Percentiles rank a stretch among this genome's conserved stretches.
These are phyloP conservation scores for Cryphonectria parasitica DNA, from an alignment of 2,329 filamentous ascomycete species.

Conservation along the genomic window DNA sequence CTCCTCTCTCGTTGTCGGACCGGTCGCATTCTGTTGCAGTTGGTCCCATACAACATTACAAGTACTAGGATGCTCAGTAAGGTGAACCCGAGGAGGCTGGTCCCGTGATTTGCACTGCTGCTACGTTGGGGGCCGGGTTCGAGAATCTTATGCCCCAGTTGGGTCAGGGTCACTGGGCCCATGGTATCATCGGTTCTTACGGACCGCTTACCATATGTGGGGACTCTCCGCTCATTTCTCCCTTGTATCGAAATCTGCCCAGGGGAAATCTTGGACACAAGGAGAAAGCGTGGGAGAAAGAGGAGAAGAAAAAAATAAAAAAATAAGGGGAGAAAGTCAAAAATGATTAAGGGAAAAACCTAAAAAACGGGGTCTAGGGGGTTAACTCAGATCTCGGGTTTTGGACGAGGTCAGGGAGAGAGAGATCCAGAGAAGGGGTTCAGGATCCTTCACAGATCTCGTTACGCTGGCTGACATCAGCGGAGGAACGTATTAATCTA, in stretches of 20 bases:
- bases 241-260: not conserved
- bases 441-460: slow-evolving; percentile 7
- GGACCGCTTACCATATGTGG: not conserved
- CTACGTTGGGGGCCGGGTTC: not conserved
- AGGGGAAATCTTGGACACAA: no score
- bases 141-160: not conserved
- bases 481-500: not conserved
- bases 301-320: not conserved
- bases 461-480: not conserved
- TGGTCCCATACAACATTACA: not conserved
- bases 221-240: not conserved
- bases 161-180: not conserved
- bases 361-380: not conserved
- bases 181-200: slow-evolving; percentile 4
- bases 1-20: not conserved
- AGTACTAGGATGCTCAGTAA: not conserved
- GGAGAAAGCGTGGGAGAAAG: not conserved
- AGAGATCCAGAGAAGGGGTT: not conserved
- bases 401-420: not conserved
- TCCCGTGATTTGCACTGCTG: not conserved
- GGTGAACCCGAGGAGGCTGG: not conserved
- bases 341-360: not conserved
- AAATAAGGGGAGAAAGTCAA: not conserved
- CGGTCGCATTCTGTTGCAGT: not conserved
- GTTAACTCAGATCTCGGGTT: slow-evolving; percentile 1